Percentiles rank a stretch among this genome's conserved stretches.
Evolutionary conservation across 2,329 filamentous ascomycete genomes (phyloP).

Genomic region (Hortaea sp.): DNA sequence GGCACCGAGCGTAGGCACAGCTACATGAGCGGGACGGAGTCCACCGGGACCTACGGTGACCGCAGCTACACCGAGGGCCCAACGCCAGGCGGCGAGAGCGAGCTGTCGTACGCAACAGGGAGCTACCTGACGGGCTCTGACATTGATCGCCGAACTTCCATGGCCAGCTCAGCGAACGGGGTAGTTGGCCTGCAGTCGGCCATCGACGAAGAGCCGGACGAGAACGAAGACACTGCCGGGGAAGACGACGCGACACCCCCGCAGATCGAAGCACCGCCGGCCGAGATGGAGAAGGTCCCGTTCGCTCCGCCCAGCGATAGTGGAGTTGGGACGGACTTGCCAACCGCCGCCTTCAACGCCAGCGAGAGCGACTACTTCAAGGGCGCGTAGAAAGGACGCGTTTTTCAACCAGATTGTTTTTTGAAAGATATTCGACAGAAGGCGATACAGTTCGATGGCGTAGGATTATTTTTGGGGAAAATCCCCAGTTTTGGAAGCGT

Average conservation of each 20-base stretch:
- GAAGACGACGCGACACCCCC: slow-evolving; percentile 12
- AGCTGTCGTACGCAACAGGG: slow-evolving; percentile 39
- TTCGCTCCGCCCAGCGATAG: slow-evolving; percentile 29
- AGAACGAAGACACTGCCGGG: slow-evolving; percentile 9
- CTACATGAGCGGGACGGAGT: slow-evolving; percentile 15
- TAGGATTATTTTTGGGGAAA: not conserved
- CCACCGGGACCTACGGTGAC: slow-evolving; percentile 19
- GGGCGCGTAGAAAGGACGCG: not conserved
- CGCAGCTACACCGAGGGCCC: slow-evolving; percentile 17
- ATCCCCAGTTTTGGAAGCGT: not conserved
- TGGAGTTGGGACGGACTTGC: slow-evolving; percentile 29
- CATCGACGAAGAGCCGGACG: slow-evolving; percentile 18
- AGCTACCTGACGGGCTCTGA: slow-evolving; percentile 41
- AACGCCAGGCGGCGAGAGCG: slow-evolving; percentile 23
- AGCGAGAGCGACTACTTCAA: not conserved
- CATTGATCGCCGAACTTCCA: slow-evolving; percentile 34
- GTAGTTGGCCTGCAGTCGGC: slow-evolving; percentile 26
- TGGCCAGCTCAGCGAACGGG: slow-evolving; percentile 8
- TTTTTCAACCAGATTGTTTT: not conserved
- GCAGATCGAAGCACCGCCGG: slow-evolving; percentile 1
- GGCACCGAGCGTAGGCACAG: slow-evolving; percentile 21
- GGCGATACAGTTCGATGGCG: not conserved
- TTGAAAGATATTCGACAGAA: not conserved
- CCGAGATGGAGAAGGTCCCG: slow-evolving; percentile 11
- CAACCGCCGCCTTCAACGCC: slow-evolving; percentile 15